Base-by-base conservation (phyloP, 177 flowering plant genomes). In the Telopea speciosissima region DNA sequence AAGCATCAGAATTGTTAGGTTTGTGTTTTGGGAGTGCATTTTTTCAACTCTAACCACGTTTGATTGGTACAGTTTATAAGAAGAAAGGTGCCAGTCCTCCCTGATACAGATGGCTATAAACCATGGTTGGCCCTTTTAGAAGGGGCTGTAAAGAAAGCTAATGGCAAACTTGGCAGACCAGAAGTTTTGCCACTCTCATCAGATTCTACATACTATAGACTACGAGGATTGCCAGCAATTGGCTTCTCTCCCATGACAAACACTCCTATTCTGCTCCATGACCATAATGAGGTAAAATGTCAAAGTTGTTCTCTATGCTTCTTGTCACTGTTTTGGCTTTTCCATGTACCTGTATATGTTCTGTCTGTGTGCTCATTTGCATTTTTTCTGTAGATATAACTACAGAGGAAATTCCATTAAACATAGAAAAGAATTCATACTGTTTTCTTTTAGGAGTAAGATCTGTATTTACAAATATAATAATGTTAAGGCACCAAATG, bases 211-310 rank as follows among this genome's bases (percentile, higher is more conserved):
- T 88, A 87, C 76, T 95, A 87, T 70, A 79, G 97, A 24, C 54
- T 70, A 36, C 74, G 8, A 4, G 97, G 97, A 62, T 33, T 92
- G 64, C 99, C 94, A 45, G 97, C 97, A 31, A 85, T 91, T 81
- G 97, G 99, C 49, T 95, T 91, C 82, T 92, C 99, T 72, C 97
- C 97, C 23, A 89, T 92, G 87, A 89, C 90, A 23, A 90, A 90
- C 78, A 92, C 97, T 28, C 97, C 97, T 44, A 82, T 87, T 78
- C 82, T 95, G 66, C 93, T 92, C 63, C 97, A 92, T 77, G 99
- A 89, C 80, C 99, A 95, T 78, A 88, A 95, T 65, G 99, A 95
- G 94, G 99, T 91, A 66, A 36, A 72, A 40, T 17, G 7, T 66
- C 25, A 21, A 24, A 19, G 31, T 28, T 28, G 21, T 6, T 52